Base-by-base conservation (phyloP, 768 basidiomycete species). In the Tulasnella sp. region DNA sequence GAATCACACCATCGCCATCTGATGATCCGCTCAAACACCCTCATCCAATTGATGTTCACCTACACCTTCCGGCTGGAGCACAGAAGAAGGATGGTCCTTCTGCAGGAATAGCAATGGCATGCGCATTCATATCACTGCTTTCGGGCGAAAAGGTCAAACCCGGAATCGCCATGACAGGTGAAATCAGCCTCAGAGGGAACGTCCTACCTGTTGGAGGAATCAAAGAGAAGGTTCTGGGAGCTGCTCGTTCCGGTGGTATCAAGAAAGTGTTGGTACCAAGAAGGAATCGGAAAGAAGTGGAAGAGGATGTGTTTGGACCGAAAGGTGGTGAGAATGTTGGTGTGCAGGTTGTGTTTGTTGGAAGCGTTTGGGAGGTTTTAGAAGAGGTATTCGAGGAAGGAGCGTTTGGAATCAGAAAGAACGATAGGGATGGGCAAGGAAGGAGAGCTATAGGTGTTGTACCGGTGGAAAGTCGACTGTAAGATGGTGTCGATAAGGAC, bases 201-300 rank as follows among this genome's bases (percentile, higher is more conserved):
- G 80, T 89, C 31, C 83, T 80, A 0, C 77, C 88, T 4, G 84
- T 93, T 1, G 89, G 89, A 3, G 89, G 89, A 0, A 85, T 93
- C 65, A 89, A 90, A 61, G 90, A 91, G 70, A 88, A 88, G 62
- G 77, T 92, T 1, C 74, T 93, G 15, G 89, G 88, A 15, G 90
- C 90, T 0, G 88, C 92, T 63, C 78, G 90, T 5, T 87, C 87
- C 1, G n/a, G n/a, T n/a, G 78, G 82, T 31, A 77, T 91, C 37
- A 80, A 72, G 42, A 90, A 81, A 61, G 76, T 93, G 31, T 81
- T 95, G 48, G 69, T 95, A 5, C 90, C 91, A 0, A 79, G 74
- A 69, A 77, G 79, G 25, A 95, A 93, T 60, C 71, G 78, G 48
- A 88, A 88, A 59, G 88, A 95, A 53, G 86, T 92, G 15, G 80